Evolutionary conservation across 1,284 basidiomycete genomes (phyloP), one percentile per base, ranked within the genome.

Genomic region (Singerocomus inundabilis): DNA sequence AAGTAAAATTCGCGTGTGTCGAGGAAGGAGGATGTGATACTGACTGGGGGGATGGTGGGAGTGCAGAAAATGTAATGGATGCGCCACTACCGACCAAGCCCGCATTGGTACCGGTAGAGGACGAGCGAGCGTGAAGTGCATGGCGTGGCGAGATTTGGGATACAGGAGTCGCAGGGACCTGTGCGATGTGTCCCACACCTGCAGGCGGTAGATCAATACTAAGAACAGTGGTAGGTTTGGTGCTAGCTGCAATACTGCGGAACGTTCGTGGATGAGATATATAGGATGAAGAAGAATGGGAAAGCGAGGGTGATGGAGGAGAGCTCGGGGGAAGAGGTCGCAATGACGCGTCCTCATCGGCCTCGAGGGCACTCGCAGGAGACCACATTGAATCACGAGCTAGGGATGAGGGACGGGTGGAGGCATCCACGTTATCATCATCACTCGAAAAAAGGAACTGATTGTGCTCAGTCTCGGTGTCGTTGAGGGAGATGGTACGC

Each of bases 151-250:
- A 60, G 15, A 72, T 56, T 50, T 77, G 76, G 9, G 78, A 70
- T 16, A 72, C 68, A 3, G 82, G 80, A 12, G 83, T 82, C 18
- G 77, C 74, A 31, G 85, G 86, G 8, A 84, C 88, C 64, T 95
- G 89, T 5, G 93, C 93, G 57, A 97, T 98, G 70, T 94, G 93
- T 8, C 86, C 94, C 75, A 92, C 85, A 13, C 87, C 83, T 52
- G 81, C 83, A 6, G 82, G 79, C 35, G 80, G 80, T 15, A 92
- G 71, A 62, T 98, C 94, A 53, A 96, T 81, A 58, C 90, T 93
- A 37, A 97, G 78, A 25, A 97, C 70, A 0, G 95, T 98, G 3
- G 95, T 98, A 3, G 93, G 95, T 69, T 98, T 98, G 6, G 95
- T 98, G 63, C 91, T 93, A 1, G 92, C 90, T 21, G 89, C 81